A percentile compares a stretch with the other conserved stretches of the same genome.
Evolutionary conservation across 371 early-diverging fungal species (phyloP).

Genomic region (Sporodiniella umbellata): DNA sequence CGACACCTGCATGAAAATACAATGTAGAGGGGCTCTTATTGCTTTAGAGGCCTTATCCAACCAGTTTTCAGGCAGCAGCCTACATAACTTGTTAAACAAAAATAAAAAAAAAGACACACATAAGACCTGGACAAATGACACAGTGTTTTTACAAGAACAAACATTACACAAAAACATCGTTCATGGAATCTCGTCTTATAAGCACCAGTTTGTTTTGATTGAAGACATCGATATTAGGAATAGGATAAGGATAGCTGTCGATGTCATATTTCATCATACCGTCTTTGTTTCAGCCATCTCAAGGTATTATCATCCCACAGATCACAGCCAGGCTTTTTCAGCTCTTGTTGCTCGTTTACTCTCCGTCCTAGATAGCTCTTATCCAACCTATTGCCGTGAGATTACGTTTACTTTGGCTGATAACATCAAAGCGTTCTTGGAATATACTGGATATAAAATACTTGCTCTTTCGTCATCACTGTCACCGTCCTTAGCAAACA

Average conservation of each 20-base stretch:
- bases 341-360: slow-evolving; percentile 36
- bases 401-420: slow-evolving; percentile 47
- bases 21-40: slow-evolving; percentile 41
- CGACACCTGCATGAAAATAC: slow-evolving; percentile 32
- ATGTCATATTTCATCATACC: slow-evolving; percentile 44
- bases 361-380: slow-evolving; percentile 32
- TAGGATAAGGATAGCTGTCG: slow-evolving; percentile 40
- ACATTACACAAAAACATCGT: slow-evolving; percentile 36
- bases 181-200: slow-evolving; percentile 39
- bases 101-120: slow-evolving; percentile 1
- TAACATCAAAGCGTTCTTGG: slow-evolving; percentile 45
- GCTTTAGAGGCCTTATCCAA: slow-evolving; percentile 25
- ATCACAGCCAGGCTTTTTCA: slow-evolving; percentile 21
- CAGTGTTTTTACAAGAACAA: slow-evolving; percentile 16
- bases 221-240: slow-evolving; percentile 49
- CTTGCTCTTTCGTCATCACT: slow-evolving; percentile 4
- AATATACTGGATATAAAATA: slow-evolving; percentile 44
- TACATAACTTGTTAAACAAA: not conserved
- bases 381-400: slow-evolving; percentile 40
- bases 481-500: not conserved
- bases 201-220: slow-evolving; percentile 44
- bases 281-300: slow-evolving; percentile 40
- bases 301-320: slow-evolving; percentile 10
- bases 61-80: not conserved
- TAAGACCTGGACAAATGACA: not conserved